Evolutionary conservation across 331 rosid species (phyloP), one percentile per base, ranked within the genome.

Genomic region (Acacia concinna): DNA sequence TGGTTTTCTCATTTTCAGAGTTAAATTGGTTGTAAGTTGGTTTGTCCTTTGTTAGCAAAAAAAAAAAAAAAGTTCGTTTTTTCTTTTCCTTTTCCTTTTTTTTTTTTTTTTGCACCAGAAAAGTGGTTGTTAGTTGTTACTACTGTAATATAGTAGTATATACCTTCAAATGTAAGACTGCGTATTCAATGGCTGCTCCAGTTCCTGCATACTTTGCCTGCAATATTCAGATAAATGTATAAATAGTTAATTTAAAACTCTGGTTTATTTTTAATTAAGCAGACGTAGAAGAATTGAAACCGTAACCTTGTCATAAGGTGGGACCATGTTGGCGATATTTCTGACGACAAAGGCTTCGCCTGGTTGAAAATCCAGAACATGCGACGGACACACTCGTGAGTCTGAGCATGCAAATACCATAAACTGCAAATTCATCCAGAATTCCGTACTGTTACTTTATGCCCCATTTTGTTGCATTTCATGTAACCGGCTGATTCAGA

Each of bases 151-250:
- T n/a, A n/a, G n/a, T n/a, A n/a, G n/a, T n/a, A 35, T n/a, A 11
- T 75, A 92, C 99, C 91, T 96, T 96, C 37, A 96, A 86, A 78
- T 93, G 94, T 62, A 87, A 20, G 3, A 96, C 93, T 13, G 98
- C 99, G 85, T 96, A 96, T 87, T 96, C 99, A 85, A 96, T 88
- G 81, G 99, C 99, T 5, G 99, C 99, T 81, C 99, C 99, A 15
- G 83, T 85, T 80, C 99, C 99, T 3, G 97, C 77, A 80, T 89
- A 84, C 82, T 88, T 96, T 17, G 74, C 88, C 99, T 96, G 88
- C 87, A 77, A 1, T 51, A 46, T 14, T 3, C 20, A 46, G 14
- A 38, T 8, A 38, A 38, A 38, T 38, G 1, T 0, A 8, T 38
- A 37, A 37, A 8, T 38, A 37, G 8, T 8, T 37, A 37, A 46